Conservation (phyloP, 2,329 filamentous ascomycete species). For the Diaporthe humulicola region DNA sequence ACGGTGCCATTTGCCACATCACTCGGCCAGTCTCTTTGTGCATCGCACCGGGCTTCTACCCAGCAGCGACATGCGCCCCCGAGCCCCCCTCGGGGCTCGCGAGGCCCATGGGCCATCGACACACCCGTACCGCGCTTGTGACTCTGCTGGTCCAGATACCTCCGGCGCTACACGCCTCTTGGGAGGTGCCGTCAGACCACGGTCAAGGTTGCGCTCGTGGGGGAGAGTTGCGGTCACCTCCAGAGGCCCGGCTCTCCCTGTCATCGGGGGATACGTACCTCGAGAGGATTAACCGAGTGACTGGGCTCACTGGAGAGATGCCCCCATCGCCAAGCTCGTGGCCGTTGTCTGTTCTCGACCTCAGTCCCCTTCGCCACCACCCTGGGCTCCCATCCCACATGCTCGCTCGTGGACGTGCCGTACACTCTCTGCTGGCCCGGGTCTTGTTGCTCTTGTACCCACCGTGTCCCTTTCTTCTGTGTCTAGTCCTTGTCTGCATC, state of each 20-base stretch:
- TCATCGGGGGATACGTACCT: conserved; percentile 35
- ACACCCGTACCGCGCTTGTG: conserved; percentile 40
- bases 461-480: conserved; percentile 39
- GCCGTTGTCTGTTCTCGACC: conserved; percentile 29
- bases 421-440: conserved; percentile 35
- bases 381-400: conserved; percentile 33
- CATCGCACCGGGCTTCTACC: conserved; percentile 52
- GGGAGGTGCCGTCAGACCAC: conserved; percentile 35
- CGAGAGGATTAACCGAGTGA: conserved; percentile 27
- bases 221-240: conserved; percentile 39
- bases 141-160: conserved; percentile 36
- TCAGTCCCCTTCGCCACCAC: conserved; percentile 32
- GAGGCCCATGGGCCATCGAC: conserved; percentile 36
- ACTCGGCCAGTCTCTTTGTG: conserved; percentile 53
- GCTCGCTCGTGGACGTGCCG: conserved; percentile 36
- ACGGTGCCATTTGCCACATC: conserved; percentile 61
- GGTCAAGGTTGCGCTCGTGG: conserved; percentile 30
- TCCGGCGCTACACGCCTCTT: conserved; percentile 21
- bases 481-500: conserved; percentile 40
- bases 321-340: conserved; percentile 38
- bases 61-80: conserved; percentile 41
- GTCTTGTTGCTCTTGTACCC: conserved; percentile 35
- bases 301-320: conserved; percentile 33
- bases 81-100: conserved; percentile 41
- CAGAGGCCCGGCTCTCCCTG: conserved; percentile 38